phyloP scores from a whole-genome alignment of 2,329 filamentous ascomycete genomes.

The Thielaviopsis ethacetica region DNA sequence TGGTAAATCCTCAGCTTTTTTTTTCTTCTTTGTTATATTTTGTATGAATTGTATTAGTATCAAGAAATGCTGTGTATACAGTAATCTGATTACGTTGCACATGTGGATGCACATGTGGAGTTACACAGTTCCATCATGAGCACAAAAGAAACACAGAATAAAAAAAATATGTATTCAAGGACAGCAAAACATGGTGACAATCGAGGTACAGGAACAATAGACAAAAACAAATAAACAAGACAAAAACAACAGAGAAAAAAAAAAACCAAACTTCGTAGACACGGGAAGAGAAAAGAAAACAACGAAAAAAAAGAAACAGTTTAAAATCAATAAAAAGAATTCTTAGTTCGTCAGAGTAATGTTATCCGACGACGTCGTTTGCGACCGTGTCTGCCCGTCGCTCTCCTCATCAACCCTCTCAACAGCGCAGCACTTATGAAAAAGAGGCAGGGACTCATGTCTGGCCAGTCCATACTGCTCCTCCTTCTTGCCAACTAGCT shows the following conservation, averaged over 20 bases:
- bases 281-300: neutral
- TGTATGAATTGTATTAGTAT: too few relatives aligned
- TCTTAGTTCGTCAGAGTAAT: constrained; percentile 2
- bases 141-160: neutral
- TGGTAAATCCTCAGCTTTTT: neutral
- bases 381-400: neutral
- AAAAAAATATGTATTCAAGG: neutral
- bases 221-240: neutral
- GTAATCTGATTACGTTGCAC: too few relatives aligned
- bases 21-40: neutral
- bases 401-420: neutral
- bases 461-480: neutral
- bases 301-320: constrained; percentile 2
- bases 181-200: neutral
- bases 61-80: too few relatives aligned
- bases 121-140: neutral
- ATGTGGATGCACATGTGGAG: too few relatives aligned
- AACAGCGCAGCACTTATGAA: neutral
- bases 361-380: constrained; percentile 1
- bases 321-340: constrained; percentile 8
- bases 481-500: neutral
- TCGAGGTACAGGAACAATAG: neutral
- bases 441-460: neutral
- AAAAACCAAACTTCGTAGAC: neutral
- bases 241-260: neutral